Percentiles rank a stretch among this genome's conserved stretches.
Evolutionary conservation across 352 stramenopile species (phyloP).

Genomic region (Pythium scleroteichum): DNA sequence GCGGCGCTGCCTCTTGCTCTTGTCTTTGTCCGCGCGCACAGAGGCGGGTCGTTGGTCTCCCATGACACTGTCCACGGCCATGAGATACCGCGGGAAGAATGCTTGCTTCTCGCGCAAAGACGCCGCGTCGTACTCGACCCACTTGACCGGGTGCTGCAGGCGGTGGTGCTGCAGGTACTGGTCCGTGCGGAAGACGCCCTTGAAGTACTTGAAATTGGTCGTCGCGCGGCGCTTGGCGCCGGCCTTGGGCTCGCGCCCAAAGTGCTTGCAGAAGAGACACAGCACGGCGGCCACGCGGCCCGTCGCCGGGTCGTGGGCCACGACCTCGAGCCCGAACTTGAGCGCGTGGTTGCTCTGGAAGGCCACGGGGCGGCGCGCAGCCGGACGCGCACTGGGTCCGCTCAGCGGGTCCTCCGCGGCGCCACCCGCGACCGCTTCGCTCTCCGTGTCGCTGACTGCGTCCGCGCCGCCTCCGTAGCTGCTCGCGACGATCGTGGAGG

Average conservation of each 20-base stretch:
- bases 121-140: slow-evolving; percentile 45
- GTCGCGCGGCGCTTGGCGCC: slow-evolving; percentile 57
- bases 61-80: not conserved
- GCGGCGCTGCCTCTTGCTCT: slow-evolving; percentile 4
- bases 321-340: slow-evolving; percentile 53
- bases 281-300: slow-evolving; percentile 49
- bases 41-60: not conserved
- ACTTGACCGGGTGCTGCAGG: slow-evolving; percentile 52
- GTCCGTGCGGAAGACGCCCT: slow-evolving; percentile 61
- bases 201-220: slow-evolving; percentile 72
- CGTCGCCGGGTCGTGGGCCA: slow-evolving; percentile 43
- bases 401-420: not conserved
- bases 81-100: slow-evolving; percentile 47
- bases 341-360: slow-evolving; percentile 54
- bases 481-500: too few species aligned
- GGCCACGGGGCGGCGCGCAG: slow-evolving; percentile 33
- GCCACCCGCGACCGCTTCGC: too few species aligned
- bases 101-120: slow-evolving; percentile 41
- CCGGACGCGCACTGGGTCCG: not conserved
- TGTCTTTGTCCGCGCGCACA: not conserved
- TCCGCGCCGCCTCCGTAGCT: too few species aligned
- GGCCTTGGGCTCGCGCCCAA: slow-evolving; percentile 55
- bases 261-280: slow-evolving; percentile 68
- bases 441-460: too few species aligned
- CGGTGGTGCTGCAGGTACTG: slow-evolving; percentile 73